Evolutionary conservation across 139 green algal species (phyloP).

Genomic region (Penium margaritaceum): DNA sequence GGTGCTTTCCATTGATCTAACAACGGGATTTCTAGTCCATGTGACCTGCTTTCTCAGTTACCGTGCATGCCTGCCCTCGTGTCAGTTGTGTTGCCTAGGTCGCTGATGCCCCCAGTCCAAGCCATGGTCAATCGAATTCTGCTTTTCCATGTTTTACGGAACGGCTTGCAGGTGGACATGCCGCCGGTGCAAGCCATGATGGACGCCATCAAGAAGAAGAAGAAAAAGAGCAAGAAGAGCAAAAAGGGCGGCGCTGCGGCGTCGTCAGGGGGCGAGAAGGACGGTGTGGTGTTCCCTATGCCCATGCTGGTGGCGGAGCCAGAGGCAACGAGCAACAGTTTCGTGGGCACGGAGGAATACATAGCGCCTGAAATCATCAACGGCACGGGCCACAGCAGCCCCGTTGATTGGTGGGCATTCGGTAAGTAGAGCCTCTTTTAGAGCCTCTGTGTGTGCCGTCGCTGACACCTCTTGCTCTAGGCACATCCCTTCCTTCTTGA

Average conservation of each 20-base stretch:
- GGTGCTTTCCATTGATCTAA: too few species aligned
- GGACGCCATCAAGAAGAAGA: neutral
- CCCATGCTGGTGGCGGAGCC: slow-evolving; percentile 62
- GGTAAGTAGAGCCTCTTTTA: slow-evolving; percentile 2
- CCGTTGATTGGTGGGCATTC: slow-evolving; percentile 44
- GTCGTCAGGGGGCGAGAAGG: too few species aligned
- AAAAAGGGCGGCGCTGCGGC: neutral
- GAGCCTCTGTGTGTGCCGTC: neutral
- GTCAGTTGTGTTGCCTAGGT: too few species aligned
- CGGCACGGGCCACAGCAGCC: slow-evolving; percentile 29
- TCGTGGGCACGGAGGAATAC: slow-evolving; percentile 82
- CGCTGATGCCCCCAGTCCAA: too few species aligned
- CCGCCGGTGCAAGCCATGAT: neutral
- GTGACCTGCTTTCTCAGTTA: too few species aligned
- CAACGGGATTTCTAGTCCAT: too few species aligned
- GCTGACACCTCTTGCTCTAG: too few species aligned
- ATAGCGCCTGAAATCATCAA: slow-evolving; percentile 57
- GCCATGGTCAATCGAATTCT: too few species aligned
- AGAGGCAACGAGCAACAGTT: slow-evolving; percentile 79
- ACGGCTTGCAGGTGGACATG: neutral
- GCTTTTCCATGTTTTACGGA: too few species aligned
- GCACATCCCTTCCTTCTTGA: too few species aligned
- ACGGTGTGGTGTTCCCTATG: neutral
- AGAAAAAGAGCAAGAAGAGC: slow-evolving; percentile 30
- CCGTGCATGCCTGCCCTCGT: too few species aligned